Base-by-base conservation (phyloP, 805 yeast species). In the Hanseniaspora hatyaiensis region DNA sequence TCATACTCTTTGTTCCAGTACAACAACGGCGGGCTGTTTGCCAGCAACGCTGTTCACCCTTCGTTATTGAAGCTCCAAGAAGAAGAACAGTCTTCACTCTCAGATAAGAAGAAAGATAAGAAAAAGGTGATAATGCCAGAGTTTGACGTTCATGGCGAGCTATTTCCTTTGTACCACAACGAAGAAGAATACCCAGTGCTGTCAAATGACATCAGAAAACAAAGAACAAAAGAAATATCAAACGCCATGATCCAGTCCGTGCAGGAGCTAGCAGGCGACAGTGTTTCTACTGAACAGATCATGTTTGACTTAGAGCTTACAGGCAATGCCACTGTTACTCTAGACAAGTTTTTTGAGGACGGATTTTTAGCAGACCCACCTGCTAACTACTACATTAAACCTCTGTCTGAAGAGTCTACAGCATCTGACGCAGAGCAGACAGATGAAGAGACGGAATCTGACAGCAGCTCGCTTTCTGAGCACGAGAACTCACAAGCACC, bases 321-420 rank as follows among this genome's bases (percentile, higher is more conserved):
- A 0, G 94, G 94, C 0, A 78, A 82, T 6, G 88, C 88, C 1
- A 88, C 85, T 60, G 73, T 64, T 8, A 88, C 97, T 0, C 78
- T 87, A 8, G 83, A 86, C 44, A 71, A 78, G 37, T 78, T 74
- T 53, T 68, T 89, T 59, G 72, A 73, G 45, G 75, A 71, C 32
- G 80, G 82, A 11, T 64, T 65, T 13, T 70, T 81, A 44, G 84
- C 86, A 16, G 65, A 62, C 50, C 81, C 84, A 6, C 73, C 75
- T 4, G 72, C 65, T 4, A 40, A 29, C 5, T 53, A 59, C 38
- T 55, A 54, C 12, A 52, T 53, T 26, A 57, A 56, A 45, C 50
- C 57, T 6, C 54, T 51, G 2, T 44, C 54, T 20, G 28, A 28
- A 15, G 38, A 45, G 39, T 37, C 32, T 2, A 36, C 39, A 20